phyloP scores from a whole-genome alignment of 768 basidiomycete species.

The Leccinum variicolor region DNA sequence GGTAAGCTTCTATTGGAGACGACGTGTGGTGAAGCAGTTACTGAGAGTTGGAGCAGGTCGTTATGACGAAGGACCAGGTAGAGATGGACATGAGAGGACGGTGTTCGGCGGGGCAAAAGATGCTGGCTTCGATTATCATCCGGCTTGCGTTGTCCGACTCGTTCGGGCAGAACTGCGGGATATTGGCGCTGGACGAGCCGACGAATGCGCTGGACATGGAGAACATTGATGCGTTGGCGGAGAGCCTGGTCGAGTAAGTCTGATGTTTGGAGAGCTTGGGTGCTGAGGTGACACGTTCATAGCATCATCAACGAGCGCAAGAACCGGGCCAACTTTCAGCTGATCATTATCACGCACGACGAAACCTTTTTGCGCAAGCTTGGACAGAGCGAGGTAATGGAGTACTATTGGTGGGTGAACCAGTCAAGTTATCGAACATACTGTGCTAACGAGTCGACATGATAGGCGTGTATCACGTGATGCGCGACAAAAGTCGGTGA shows the following conservation, averaged over 20 bases:
- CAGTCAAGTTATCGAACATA: not conserved
- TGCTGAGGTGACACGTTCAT: not conserved
- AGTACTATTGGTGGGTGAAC: slow-evolving; percentile 71
- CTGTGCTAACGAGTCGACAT: not conserved
- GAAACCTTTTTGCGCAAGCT: slow-evolving; percentile 91
- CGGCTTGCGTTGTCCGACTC: slow-evolving; percentile 95
- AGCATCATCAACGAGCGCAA: slow-evolving; percentile 95
- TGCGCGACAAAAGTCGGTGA: slow-evolving; percentile 72
- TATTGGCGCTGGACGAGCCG: slow-evolving; percentile 95
- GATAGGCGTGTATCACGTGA: slow-evolving; percentile 77
- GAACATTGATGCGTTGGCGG: slow-evolving; percentile 92
- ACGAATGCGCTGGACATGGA: slow-evolving; percentile 96
- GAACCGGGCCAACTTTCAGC: slow-evolving; percentile 88
- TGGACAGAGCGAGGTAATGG: slow-evolving; percentile 89
- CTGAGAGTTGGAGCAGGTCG: slow-evolving; percentile 57
- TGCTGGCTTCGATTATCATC: slow-evolving; percentile 97
- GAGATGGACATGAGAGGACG: slow-evolving; percentile 99
- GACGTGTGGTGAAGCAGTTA: slow-evolving; percentile 4
- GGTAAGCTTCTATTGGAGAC: slow-evolving; percentile 43
- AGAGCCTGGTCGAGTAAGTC: slow-evolving; percentile 86
- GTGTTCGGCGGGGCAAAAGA: slow-evolving; percentile 98
- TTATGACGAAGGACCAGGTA: slow-evolving; percentile 98
- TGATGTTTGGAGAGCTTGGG: not conserved
- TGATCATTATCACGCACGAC: slow-evolving; percentile 96
- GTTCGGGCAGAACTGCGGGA: slow-evolving; percentile 96